Conservation (phyloP, 371 early-diverging fungal species). For the Mortierella polycephala region DNA sequence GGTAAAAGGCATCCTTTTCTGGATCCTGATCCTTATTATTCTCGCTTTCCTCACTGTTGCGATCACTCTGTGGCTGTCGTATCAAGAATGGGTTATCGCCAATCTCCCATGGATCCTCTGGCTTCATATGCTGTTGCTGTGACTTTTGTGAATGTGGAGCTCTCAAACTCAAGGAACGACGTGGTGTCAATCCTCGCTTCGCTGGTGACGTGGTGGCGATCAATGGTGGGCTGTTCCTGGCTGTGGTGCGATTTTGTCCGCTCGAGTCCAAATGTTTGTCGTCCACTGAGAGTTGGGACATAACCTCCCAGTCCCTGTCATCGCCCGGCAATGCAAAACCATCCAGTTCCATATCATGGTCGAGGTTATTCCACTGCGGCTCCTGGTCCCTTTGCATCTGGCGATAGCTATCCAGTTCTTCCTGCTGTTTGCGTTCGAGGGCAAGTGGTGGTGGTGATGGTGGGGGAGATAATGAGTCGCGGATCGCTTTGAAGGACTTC, state of each 20-base stretch:
- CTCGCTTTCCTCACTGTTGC: neutral
- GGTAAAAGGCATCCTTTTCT: neutral
- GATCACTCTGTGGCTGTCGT: no score
- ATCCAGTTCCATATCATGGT: slow-evolving; percentile 25
- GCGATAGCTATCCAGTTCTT: slow-evolving; percentile 14
- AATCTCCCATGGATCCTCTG: neutral
- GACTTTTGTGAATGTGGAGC: slow-evolving; percentile 11
- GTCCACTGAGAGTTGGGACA: slow-evolving; percentile 21
- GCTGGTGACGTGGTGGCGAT: slow-evolving; percentile 12
- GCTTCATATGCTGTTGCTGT: neutral
- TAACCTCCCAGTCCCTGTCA: slow-evolving; percentile 21
- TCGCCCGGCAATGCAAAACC: slow-evolving; percentile 1
- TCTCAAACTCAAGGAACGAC: slow-evolving; percentile 11
- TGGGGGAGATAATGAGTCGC: slow-evolving; percentile 11
- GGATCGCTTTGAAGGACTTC: slow-evolving; percentile 10
- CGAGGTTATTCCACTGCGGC: slow-evolving; percentile 20
- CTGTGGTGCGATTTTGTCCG: neutral
- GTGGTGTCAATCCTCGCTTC: neutral
- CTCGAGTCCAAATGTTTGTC: neutral
- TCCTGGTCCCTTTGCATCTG: slow-evolving; percentile 20
- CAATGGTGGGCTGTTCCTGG: slow-evolving; percentile 8
- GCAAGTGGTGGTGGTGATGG: neutral
- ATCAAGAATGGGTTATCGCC: neutral
- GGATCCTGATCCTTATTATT: neutral
- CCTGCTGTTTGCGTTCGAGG: neutral